Percentiles rank a stretch among this genome's conserved stretches.
Conservation (phyloP, 2,329 filamentous ascomycete genomes). For the Tolypocladium endophyticum region DNA sequence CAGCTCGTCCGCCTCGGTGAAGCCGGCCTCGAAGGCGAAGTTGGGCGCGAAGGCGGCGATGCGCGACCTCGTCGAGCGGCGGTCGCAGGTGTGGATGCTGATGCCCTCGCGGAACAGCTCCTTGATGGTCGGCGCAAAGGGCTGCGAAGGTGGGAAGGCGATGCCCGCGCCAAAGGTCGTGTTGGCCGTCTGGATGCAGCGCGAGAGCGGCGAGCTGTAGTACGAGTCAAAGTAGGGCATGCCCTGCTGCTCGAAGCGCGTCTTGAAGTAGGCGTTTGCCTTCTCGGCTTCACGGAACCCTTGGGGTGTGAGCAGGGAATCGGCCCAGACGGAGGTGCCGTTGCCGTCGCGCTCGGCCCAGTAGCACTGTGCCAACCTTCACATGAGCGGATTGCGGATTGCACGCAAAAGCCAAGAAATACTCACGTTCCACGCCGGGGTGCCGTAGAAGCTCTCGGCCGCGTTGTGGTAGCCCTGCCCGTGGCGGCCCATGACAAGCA, state of each 20-base stretch:
- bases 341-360: constrained; percentile 57
- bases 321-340: constrained; percentile 50
- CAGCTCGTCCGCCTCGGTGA: constrained; percentile 42
- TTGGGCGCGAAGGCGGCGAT: constrained; percentile 41
- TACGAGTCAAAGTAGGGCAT: constrained; percentile 53
- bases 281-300: constrained; percentile 47
- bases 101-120: constrained; percentile 57
- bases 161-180: constrained; percentile 46
- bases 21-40: constrained; percentile 49
- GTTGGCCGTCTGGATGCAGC: constrained; percentile 53
- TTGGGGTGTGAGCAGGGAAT: constrained; percentile 47
- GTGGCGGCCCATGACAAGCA: constrained; percentile 59
- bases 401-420: constrained; percentile 4
- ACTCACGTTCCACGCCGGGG: constrained; percentile 56
- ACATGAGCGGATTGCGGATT: constrained; percentile 2
- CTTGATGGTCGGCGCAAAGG: constrained; percentile 51
- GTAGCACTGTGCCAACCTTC: constrained; percentile 38
- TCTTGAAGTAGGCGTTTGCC: constrained; percentile 49
- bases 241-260: constrained; percentile 37
- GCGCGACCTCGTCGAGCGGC: constrained; percentile 41
- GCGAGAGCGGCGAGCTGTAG: constrained; percentile 53
- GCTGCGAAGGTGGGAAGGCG: constrained; percentile 33
- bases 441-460: constrained; percentile 57
- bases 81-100: constrained; percentile 59
- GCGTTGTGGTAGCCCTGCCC: constrained; percentile 57